These are phyloP conservation scores for Phytopythium chamaehyphon DNA, from an alignment of 352 stramenopile genomes.

Conservation along the genomic window DNA sequence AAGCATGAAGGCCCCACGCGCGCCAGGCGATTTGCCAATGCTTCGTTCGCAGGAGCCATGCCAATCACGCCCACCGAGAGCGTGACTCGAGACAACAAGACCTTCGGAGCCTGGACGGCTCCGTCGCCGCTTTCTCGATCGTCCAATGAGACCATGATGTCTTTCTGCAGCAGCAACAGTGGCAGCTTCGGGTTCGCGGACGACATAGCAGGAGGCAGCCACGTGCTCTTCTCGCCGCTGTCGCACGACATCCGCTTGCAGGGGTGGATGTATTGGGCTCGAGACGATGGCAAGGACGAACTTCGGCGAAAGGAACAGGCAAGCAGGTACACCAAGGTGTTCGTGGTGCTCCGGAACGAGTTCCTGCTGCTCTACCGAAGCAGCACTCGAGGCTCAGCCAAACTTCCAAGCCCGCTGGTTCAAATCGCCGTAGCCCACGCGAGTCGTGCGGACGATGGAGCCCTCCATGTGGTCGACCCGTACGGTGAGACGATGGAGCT, in stretches of 20 bases:
- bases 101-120: conserved; percentile 15
- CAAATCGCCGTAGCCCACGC: conserved; percentile 61
- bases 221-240: conserved; percentile 21
- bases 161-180: conserved; percentile 17
- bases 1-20: conserved; percentile 5
- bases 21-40: conserved; percentile 13
- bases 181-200: conserved; percentile 13
- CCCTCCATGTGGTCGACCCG: conserved; percentile 50
- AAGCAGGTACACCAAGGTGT: conserved; percentile 69
- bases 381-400: conserved; percentile 38
- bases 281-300: conserved; percentile 14
- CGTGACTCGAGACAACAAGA: conserved; percentile 7
- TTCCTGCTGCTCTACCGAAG: conserved; percentile 60
- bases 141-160: conserved; percentile 14
- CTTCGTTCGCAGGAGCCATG: conserved; percentile 12
- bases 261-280: conserved; percentile 78
- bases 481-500: conserved; percentile 74
- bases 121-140: conserved; percentile 8
- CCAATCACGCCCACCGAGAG: conserved; percentile 2
- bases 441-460: conserved; percentile 33
- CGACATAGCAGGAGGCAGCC: conserved; percentile 8
- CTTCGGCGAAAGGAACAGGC: conserved; percentile 11
- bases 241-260: conserved; percentile 35
- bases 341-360: conserved; percentile 61
- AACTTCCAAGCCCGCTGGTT: conserved; percentile 36